phyloP scores from a whole-genome alignment of 305 asterid genomes.

The Fraxinus velutina region DNA sequence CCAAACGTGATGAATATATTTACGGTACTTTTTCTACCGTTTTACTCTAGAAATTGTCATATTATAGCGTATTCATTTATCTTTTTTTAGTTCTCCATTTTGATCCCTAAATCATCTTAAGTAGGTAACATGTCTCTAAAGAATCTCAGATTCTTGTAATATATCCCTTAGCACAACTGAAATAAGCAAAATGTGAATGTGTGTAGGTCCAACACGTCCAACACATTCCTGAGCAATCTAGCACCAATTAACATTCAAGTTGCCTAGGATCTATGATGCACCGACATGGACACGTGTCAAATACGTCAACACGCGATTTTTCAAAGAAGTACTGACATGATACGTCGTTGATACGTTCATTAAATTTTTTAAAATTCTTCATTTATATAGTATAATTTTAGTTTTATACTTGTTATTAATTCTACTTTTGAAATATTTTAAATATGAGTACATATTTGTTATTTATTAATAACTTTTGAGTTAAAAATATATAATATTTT shows the following conservation, averaged over 20 bases:
- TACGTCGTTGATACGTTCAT: no score
- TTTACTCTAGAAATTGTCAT: not conserved
- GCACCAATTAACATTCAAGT: not conserved
- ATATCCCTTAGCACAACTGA: not conserved
- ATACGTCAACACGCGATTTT: no score
- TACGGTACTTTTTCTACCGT: not conserved
- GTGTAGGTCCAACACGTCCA: not conserved
- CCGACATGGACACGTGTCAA: no score
- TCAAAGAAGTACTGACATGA: no score
- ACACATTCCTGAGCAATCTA: not conserved
- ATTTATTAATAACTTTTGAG: no score
- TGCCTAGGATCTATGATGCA: not conserved
- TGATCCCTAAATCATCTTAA: not conserved
- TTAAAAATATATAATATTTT: no score
- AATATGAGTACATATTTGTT: no score
- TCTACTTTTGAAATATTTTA: no score
- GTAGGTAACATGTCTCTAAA: not conserved
- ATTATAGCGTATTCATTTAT: not conserved
- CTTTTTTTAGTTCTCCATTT: not conserved
- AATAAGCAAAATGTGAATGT: not conserved
- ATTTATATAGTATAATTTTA: no score
- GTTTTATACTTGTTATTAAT: no score
- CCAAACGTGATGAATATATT: not conserved
- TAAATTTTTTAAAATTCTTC: no score
- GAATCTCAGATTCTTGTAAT: not conserved